These are phyloP conservation scores for Huntiella savannae DNA, from an alignment of 2,329 filamentous ascomycete genomes.

Conservation along the genomic window DNA sequence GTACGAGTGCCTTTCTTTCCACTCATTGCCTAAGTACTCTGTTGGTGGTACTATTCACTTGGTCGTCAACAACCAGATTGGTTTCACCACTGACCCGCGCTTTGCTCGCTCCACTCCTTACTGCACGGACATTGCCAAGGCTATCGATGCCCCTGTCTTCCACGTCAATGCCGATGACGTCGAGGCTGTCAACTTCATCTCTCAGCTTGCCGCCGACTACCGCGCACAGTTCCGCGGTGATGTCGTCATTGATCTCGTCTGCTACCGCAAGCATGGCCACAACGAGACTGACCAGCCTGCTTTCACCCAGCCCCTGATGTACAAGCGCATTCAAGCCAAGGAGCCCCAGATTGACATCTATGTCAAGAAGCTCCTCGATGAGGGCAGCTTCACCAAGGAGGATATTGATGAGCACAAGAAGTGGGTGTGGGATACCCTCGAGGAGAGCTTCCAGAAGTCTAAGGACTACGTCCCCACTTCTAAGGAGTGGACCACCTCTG, in stretches of 20 bases:
- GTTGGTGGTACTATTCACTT: constrained; percentile 95
- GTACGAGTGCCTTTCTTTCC: constrained; percentile 96
- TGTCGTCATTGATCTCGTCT: constrained; percentile 93
- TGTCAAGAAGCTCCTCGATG: constrained; percentile 71
- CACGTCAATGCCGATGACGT: constrained; percentile 98
- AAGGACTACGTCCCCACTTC: constrained; percentile 94
- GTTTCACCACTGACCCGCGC: constrained; percentile 95
- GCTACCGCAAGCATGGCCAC: constrained; percentile 97
- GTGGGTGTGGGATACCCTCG: constrained; percentile 98
- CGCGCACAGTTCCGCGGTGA: constrained; percentile 97
- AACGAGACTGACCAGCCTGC: constrained; percentile 99
- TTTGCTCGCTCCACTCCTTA: constrained; percentile 95
- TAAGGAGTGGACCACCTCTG: constrained; percentile 96
- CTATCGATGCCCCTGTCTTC: constrained; percentile 95
- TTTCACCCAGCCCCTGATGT: constrained; percentile 99
- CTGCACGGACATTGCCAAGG: constrained; percentile 98
- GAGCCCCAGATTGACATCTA: constrained; percentile 78
- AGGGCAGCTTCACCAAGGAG: constrained; percentile 90
- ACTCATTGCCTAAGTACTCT: constrained; percentile 85
- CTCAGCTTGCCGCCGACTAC: constrained; percentile 93
- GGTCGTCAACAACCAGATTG: constrained; percentile 99
- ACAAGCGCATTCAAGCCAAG: constrained; percentile 86
- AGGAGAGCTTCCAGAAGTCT: constrained; percentile 91
- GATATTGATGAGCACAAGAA: constrained; percentile 98
- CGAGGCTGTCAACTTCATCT: constrained; percentile 95